phyloP scores from a whole-genome alignment of 2,329 filamentous ascomycete genomes.

The Colletotrichum scovillei region DNA sequence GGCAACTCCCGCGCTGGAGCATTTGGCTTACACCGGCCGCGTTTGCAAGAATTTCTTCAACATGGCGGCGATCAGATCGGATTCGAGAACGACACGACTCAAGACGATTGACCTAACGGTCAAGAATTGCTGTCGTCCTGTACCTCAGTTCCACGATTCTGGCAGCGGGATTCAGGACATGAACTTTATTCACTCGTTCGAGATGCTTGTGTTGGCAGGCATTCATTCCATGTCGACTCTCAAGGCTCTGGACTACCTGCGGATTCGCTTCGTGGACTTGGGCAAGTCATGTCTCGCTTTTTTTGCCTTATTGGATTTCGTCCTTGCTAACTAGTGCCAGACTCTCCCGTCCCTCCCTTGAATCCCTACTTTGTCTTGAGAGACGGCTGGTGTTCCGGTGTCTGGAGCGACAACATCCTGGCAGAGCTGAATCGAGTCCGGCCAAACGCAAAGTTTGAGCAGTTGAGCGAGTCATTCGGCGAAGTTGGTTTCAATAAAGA shows the following conservation, averaged over 20 bases:
- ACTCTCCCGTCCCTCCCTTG: conserved; percentile 75
- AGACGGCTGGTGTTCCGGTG: conserved; percentile 71
- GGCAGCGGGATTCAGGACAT: conserved; percentile 78
- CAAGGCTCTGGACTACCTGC: conserved; percentile 69
- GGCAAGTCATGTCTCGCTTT: conserved; percentile 53
- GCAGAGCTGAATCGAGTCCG: conserved; percentile 68
- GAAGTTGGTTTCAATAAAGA: conserved; percentile 70
- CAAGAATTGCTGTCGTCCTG: conserved; percentile 77
- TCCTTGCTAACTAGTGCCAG: conserved; percentile 51
- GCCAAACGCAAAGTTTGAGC: conserved; percentile 68
- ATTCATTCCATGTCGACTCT: conserved; percentile 70
- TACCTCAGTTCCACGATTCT: conserved; percentile 67
- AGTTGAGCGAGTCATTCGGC: conserved; percentile 73
- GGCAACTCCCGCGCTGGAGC: conserved; percentile 71
- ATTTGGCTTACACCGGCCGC: conserved; percentile 78
- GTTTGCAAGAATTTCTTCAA: conserved; percentile 78
- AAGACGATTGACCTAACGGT: conserved; percentile 78
- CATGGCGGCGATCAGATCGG: conserved; percentile 60
- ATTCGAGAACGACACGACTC: conserved; percentile 62
- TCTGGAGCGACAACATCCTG: conserved; percentile 79
- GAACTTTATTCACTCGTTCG: conserved; percentile 78
- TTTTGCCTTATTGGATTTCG: background rate
- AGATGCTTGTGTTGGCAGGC: conserved; percentile 73
- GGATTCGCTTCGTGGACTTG: conserved; percentile 81
- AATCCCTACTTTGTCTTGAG: conserved; percentile 79